Conservation (phyloP, 306 rosid species). For the Vicia villosa region DNA sequence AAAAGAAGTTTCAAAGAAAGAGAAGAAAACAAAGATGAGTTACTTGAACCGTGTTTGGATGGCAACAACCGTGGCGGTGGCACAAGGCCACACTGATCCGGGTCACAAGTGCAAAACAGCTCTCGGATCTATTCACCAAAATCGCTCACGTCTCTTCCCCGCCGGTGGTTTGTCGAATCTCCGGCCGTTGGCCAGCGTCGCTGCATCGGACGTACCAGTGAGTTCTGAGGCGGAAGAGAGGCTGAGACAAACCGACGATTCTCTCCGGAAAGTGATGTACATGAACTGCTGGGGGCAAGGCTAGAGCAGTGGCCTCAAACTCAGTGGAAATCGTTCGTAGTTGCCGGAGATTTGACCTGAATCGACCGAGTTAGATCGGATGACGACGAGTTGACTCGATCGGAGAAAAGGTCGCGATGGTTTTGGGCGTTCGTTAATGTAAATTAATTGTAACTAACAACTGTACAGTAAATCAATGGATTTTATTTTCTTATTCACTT, state of each 20-base stretch:
- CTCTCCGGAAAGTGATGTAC: conserved; percentile 82
- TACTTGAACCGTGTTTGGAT: conserved; percentile 62
- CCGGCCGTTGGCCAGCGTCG: conserved; percentile 40
- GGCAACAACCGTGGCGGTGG: conserved; percentile 79
- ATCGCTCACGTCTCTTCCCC: conserved; percentile 46
- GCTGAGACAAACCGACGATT: conserved; percentile 61
- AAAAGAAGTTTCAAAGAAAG: background rate
- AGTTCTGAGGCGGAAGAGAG: conserved; percentile 42
- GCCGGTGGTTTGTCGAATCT: conserved; percentile 35
- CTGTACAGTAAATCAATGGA: conserved; percentile 23
- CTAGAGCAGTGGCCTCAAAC: background rate
- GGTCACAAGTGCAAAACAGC: conserved; percentile 57
- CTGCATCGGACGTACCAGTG: conserved; percentile 47
- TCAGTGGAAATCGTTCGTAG: conserved; percentile 8
- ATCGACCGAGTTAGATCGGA: conserved; percentile 33
- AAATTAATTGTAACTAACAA: conserved; percentile 8
- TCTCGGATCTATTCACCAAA: conserved; percentile 55
- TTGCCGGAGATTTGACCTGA: conserved; percentile 15
- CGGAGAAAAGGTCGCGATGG: background rate
- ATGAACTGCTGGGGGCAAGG: conserved; percentile 45
- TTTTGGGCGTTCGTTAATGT: conserved; percentile 32
- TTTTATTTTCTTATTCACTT: background rate
- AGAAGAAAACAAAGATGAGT: conserved; percentile 41
- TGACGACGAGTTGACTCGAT: conserved; percentile 28
- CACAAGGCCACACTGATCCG: conserved; percentile 67